These are phyloP conservation scores for Aspergillus sp. DNA, from an alignment of 2,329 filamentous ascomycete species.

Conservation along the genomic window DNA sequence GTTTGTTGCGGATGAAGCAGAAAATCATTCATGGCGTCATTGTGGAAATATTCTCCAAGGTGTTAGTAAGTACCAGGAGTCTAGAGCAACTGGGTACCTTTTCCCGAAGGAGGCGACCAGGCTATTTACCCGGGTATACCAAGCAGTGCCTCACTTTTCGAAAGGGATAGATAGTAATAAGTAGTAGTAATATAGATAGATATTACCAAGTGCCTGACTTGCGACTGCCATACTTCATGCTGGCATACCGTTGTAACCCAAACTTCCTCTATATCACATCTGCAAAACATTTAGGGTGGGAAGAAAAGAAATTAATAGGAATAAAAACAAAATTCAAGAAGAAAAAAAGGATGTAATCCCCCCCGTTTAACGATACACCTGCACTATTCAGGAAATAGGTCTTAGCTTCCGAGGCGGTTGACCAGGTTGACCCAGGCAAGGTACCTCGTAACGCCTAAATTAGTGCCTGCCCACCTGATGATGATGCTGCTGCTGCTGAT, in stretches of 20 bases:
- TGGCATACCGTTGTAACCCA: not conserved
- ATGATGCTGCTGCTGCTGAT: not conserved
- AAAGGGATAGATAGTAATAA: not conserved
- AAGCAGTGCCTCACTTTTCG: not conserved
- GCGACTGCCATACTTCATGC: not conserved
- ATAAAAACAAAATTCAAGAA: too few relatives aligned
- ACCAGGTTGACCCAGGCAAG: not conserved
- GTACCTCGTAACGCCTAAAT: not conserved
- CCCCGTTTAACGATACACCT: not conserved
- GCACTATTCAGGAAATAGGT: constrained; percentile 5
- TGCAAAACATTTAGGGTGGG: not conserved
- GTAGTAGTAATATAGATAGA: not conserved
- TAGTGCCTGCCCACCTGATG: not conserved
- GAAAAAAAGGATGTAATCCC: too few relatives aligned
- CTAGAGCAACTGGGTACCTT: not conserved
- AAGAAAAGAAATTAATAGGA: too few relatives aligned
- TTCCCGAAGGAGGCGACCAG: not conserved
- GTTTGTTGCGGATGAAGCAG: not conserved
- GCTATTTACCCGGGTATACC: not conserved
- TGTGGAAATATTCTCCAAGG: constrained; percentile 9
- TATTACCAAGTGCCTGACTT: not conserved
- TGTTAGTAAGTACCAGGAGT: not conserved
- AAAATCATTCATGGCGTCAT: not conserved
- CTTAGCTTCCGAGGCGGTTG: constrained; percentile 2
- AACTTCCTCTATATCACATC: not conserved